Percentiles rank a stretch among this genome's conserved stretches.
Evolutionary conservation across 2,329 filamentous ascomycete species (phyloP).

Genomic region (Hypoxylon sp.): DNA sequence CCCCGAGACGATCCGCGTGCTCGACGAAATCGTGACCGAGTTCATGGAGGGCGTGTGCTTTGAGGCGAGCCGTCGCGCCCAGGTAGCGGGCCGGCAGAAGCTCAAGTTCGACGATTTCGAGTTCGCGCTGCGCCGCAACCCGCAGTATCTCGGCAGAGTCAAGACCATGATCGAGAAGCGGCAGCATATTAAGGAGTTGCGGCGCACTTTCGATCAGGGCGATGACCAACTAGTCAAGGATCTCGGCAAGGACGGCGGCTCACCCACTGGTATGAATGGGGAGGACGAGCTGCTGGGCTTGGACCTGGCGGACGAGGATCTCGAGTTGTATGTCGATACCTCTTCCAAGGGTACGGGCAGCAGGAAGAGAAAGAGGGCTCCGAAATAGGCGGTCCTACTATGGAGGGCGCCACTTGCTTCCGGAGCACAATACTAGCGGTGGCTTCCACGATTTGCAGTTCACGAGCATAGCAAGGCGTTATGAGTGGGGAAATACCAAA

Average conservation of each 20-base stretch:
- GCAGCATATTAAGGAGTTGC: slow-evolving; percentile 83
- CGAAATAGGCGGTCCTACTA: slow-evolving; percentile 26
- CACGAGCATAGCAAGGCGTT: slow-evolving; percentile 49
- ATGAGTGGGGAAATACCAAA: slow-evolving; percentile 40
- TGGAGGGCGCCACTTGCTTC: not conserved
- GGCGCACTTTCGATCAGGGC: slow-evolving; percentile 79
- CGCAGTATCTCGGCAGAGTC: slow-evolving; percentile 87
- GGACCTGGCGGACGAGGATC: slow-evolving; percentile 55
- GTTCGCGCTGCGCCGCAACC: slow-evolving; percentile 89
- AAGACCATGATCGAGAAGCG: slow-evolving; percentile 91
- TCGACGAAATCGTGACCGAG: slow-evolving; percentile 96
- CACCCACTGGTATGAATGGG: slow-evolving; percentile 37
- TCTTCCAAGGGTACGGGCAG: slow-evolving; percentile 44
- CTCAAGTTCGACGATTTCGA: slow-evolving; percentile 99
- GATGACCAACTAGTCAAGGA: slow-evolving; percentile 64
- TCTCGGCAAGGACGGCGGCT: slow-evolving; percentile 35
- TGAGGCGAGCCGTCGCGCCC: slow-evolving; percentile 85
- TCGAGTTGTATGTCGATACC: slow-evolving; percentile 39
- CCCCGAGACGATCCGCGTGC: slow-evolving; percentile 83
- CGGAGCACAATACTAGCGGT: not conserved
- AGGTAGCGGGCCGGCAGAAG: slow-evolving; percentile 90
- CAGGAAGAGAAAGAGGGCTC: slow-evolving; percentile 47
- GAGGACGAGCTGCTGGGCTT: slow-evolving; percentile 54
- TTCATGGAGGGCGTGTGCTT: slow-evolving; percentile 96
- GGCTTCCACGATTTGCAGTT: slow-evolving; percentile 39